A percentile compares a stretch with the other conserved stretches of the same genome.
These are phyloP conservation scores for Ophiocytium majus DNA, from an alignment of 352 stramenopile genomes.

Conservation along the genomic window DNA sequence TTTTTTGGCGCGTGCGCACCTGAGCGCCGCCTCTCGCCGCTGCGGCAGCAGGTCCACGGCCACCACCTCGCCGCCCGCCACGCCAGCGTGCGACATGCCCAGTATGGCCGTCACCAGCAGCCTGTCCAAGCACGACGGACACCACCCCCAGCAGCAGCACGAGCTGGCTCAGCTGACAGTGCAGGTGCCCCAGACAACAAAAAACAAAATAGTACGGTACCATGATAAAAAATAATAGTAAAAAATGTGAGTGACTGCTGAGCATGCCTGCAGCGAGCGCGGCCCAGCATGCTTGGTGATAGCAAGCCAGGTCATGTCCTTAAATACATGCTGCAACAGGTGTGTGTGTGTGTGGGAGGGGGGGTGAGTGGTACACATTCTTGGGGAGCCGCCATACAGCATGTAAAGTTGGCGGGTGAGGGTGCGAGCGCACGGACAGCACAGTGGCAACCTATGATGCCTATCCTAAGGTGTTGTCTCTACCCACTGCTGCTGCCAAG, in stretches of 20 bases:
- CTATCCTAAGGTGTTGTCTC: neutral
- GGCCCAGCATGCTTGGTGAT: neutral
- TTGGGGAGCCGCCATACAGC: no score
- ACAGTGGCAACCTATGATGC: neutral
- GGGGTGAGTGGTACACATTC: no score
- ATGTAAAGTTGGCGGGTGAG: no score
- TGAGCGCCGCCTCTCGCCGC: slow-evolving; percentile 57
- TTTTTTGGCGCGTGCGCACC: slow-evolving; percentile 4
- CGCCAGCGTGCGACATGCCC: slow-evolving; percentile 40
- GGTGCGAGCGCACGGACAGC: no score
- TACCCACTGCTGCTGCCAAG: no score
- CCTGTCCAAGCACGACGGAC: no score
- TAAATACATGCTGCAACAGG: no score
- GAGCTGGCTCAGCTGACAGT: neutral
- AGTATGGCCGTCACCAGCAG: slow-evolving; percentile 69
- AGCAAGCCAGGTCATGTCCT: no score
- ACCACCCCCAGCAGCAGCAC: neutral
- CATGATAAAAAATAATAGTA: neutral
- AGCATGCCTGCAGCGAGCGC: neutral
- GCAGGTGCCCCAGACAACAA: neutral
- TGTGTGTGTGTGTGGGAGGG: no score
- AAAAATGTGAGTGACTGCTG: neutral
- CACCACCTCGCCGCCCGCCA: slow-evolving; percentile 38
- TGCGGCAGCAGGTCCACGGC: slow-evolving; percentile 67
- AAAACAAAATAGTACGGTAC: neutral